These are phyloP conservation scores for Eimeria necatrix DNA, from an alignment of 169 alveolate genomes.

Conservation along the genomic window DNA sequence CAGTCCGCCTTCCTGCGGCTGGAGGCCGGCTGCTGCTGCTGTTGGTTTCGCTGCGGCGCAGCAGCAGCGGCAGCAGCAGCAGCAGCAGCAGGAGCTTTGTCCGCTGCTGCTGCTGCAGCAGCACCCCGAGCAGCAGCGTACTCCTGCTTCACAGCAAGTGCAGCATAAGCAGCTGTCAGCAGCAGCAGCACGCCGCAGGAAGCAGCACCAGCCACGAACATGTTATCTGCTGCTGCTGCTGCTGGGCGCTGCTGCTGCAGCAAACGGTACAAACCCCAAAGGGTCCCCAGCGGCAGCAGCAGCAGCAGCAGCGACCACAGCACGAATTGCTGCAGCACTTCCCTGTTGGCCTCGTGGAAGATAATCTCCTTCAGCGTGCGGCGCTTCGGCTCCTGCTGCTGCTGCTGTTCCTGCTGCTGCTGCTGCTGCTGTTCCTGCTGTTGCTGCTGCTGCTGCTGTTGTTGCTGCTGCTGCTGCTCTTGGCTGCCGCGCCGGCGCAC, in stretches of 20 bases:
- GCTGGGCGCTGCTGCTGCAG: constrained; percentile 50
- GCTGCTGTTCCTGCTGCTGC: constrained; percentile 33
- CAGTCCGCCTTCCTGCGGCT: not conserved
- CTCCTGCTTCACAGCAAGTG: constrained; percentile 21
- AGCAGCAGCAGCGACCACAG: constrained; percentile 45
- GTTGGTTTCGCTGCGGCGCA: not conserved
- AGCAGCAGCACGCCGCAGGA: constrained; percentile 17
- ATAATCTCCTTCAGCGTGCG: not conserved
- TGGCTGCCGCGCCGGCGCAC: constrained; percentile 43
- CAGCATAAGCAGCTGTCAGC: constrained; percentile 25
- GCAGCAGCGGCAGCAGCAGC: constrained; percentile 8
- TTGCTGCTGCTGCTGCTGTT: constrained; percentile 30
- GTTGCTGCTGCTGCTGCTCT: not conserved
- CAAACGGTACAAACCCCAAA: not conserved
- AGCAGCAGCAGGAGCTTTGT: not conserved
- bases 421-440: constrained; percentile 17
- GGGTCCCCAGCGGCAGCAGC: constrained; percentile 23
- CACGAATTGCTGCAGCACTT: not conserved
- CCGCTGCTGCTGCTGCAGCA: constrained; percentile 42
- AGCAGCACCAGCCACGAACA: constrained; percentile 15
- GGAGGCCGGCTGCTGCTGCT: not conserved
- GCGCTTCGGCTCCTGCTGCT: constrained; percentile 33
- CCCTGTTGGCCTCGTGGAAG: not conserved
- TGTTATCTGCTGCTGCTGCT: constrained; percentile 65
- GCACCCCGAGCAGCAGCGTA: constrained; percentile 7